Base-by-base conservation (phyloP, 345 rosid genomes). In the Corymbia maculata region DNA sequence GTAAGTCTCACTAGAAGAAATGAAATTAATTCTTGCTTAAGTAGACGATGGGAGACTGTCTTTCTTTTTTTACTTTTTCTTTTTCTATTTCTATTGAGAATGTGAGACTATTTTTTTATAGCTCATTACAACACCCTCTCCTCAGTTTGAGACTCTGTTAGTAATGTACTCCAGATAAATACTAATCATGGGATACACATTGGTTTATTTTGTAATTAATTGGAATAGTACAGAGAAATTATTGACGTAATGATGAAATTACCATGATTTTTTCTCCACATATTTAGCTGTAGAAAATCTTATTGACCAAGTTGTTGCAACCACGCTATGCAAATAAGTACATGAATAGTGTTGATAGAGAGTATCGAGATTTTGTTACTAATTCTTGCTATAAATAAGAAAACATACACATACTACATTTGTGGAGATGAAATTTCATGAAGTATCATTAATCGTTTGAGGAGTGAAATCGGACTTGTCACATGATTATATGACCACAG, bases 401-500 rank as follows among this genome's bases (percentile, higher is more conserved):
- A 66, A 2, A 59, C 26, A 6, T n/a, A 44, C 79, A 68, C 0
- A 3, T 30, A 0, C 44, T 15, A 30, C 0, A 22, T 5, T 32
- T 68, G 19, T 15, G 16, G 9, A 68, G 79, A 68, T 68, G 22
- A 68, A 68, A 68, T 15, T 68, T 68, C 79, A 68, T 32, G 0
- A 44, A 68, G 12, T 32, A 15, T 68, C 44, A 68, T 68, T 30
- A 30, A 15, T 68, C 79, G 0, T 30, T 68, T 15, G 9, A 66
- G 6, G 15, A 32, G 9, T 0, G 6, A 2, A 30, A 68, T 14
- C 9, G 4, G 22, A 68, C 79, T 30, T 21, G 26, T 21, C 8
- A 0, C 59, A 55, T 55, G 59, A 21, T 55, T 55, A 55, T 11
- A 21, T 55, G 59, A 21, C 5, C 8, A 55, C 10, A 55, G 26